Evolutionary conservation across 306 rosid species (phyloP), one percentile per base, ranked within the genome.

Genomic region (Fagus crenata): DNA sequence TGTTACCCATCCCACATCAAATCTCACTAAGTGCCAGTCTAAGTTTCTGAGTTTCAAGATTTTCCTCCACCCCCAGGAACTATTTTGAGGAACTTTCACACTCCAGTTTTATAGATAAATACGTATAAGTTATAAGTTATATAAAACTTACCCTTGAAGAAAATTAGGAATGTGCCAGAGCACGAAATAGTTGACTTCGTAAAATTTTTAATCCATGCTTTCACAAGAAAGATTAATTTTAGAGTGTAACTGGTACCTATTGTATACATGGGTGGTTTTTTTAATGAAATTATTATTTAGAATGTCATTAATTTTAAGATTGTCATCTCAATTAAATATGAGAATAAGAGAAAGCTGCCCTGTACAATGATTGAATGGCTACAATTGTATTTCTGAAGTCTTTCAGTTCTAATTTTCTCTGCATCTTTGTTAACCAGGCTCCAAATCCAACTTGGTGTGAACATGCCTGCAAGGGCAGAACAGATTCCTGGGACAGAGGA

Each of bases 401-500:
- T 54, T 75, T 71, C 55, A 75, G 51, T 32, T 63, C 49, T 75
- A n/a, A 32, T 53, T 31, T 72, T 46, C 53, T 49, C 71, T 4
- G 9, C 33, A 37, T 73, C 78, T 72, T 63, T 49, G 2, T 72
- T 55, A 75, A 68, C 83, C 93, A 95, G 99, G 75, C 85, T 95
- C 39, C 99, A 95, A 88, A 93, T 95, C 85, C 99, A 95, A 82
- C 86, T 95, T n/a, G 99, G 99, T 69, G 99, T 95, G 69, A 95
- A 95, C 88, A 89, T 95, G 99, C 97, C 99, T 4, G 88, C 99
- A 33, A 92, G 99, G 87, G 99, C 99, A 74, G 99, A 95, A 84
- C 92, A 65, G 84, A 80, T 90, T 81, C 89, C 85, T 18, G 97
- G 90, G 51, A 86, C 86, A 61, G 77, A 90, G 74, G 95, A 87